A percentile compares a stretch with the other conserved stretches of the same genome.
These are phyloP conservation scores for Drechslerella coelobrocha DNA, from an alignment of 2,329 filamentous ascomycete genomes.

Conservation along the genomic window DNA sequence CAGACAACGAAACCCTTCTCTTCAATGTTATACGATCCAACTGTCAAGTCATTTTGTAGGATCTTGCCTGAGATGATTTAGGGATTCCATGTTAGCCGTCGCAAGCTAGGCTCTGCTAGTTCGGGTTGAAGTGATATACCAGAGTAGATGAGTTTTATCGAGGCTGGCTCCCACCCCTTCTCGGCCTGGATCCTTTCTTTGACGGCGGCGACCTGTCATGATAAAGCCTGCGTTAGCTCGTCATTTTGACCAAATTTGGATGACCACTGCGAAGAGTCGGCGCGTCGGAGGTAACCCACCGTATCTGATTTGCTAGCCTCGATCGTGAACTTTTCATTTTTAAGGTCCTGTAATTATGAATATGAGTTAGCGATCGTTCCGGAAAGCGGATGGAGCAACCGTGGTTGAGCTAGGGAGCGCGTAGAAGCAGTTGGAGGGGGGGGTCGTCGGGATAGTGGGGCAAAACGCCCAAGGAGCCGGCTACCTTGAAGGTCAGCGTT, in stretches of 20 bases:
- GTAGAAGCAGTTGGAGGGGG: conserved; percentile 53
- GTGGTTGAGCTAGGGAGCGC: conserved; percentile 36
- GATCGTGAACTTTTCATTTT: conserved; percentile 97
- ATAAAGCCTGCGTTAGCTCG: conserved; percentile 51
- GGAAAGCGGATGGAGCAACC: conserved; percentile 52
- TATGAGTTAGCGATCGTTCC: conserved; percentile 51
- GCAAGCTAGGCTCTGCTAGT: conserved; percentile 12
- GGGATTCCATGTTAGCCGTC: conserved; percentile 52
- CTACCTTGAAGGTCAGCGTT: conserved; percentile 76
- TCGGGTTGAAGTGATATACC: conserved; percentile 65
- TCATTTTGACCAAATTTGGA: conserved; percentile 17
- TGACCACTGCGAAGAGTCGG: conserved; percentile 19
- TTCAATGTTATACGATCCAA: conserved; percentile 97
- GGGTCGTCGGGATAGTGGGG: conserved; percentile 42
- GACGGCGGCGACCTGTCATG: conserved; percentile 76
- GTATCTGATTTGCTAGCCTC: conserved; percentile 92
- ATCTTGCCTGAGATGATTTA: conserved; percentile 77
- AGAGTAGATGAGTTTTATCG: conserved; percentile 97
- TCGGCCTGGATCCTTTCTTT: conserved; percentile 91
- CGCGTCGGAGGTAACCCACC: conserved; percentile 65
- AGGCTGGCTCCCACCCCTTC: conserved; percentile 90
- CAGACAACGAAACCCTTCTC: conserved; percentile 99
- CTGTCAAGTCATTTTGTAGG: conserved; percentile 93
- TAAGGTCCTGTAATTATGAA: conserved; percentile 76
- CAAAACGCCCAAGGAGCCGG: conserved; percentile 49